These are phyloP conservation scores for Polyplosphaeria fusca DNA, from an alignment of 495 filamentous ascomycete species.

Conservation along the genomic window DNA sequence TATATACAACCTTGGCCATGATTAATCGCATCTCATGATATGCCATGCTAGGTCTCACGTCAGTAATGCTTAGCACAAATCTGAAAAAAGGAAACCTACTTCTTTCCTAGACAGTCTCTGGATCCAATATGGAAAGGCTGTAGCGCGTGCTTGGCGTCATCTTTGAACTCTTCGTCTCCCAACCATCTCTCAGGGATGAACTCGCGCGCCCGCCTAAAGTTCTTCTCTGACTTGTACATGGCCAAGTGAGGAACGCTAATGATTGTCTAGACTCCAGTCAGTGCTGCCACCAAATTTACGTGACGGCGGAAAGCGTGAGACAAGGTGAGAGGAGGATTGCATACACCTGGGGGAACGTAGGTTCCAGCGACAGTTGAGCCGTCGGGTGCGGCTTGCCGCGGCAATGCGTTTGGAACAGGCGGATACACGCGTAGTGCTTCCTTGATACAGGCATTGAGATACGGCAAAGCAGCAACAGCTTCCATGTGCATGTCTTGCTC, in stretches of 20 bases:
- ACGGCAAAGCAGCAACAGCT: conserved; percentile 36
- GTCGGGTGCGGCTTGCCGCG: conserved; percentile 25
- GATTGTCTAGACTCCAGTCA: conserved; percentile 35
- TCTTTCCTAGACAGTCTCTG: conserved; percentile 37
- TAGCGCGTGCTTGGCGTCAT: conserved; percentile 27
- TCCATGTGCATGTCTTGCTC: conserved; percentile 49
- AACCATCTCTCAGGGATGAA: conserved; percentile 40
- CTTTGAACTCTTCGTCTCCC: conserved; percentile 23
- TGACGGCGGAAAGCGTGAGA: not conserved
- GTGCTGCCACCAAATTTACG: not conserved
- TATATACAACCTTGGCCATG: conserved; percentile 34
- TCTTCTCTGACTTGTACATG: conserved; percentile 36
- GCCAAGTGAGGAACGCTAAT: conserved; percentile 44
- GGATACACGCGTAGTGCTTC: conserved; percentile 35
- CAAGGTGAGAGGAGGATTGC: not conserved
- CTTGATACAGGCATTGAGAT: conserved; percentile 36
- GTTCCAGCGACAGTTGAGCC: conserved; percentile 33
- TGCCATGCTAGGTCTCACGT: conserved; percentile 37
- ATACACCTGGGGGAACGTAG: conserved; percentile 40
- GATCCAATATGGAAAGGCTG: conserved; percentile 38
- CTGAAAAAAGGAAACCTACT: conserved; percentile 16
- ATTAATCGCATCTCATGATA: conserved; percentile 42
- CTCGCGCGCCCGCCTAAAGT: conserved; percentile 38
- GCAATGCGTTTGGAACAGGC: conserved; percentile 27
- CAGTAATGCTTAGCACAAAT: not conserved